Evolutionary conservation across 202 grass and related monocot species (phyloP).

Genomic region (Eragrostis tef): DNA sequence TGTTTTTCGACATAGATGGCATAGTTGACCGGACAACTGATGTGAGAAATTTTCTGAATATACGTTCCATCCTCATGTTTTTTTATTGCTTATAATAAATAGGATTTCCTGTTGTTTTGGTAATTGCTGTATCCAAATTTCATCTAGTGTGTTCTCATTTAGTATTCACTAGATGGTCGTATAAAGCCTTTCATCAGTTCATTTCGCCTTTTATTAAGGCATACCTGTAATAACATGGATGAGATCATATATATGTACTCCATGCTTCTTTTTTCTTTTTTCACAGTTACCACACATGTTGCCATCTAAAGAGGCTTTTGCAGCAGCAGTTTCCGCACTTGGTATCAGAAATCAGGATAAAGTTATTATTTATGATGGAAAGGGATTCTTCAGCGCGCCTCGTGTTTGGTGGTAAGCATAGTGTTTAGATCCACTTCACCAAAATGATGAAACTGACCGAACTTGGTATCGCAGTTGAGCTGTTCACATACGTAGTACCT

Average conservation of each 20-base stretch:
- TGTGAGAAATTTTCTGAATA: slow-evolving; percentile 58
- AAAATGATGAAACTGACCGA: neutral
- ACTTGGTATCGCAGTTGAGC: neutral
- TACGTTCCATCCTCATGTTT: neutral
- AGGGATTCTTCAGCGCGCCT: slow-evolving; percentile 79
- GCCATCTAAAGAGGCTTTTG: slow-evolving; percentile 81
- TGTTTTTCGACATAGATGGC: slow-evolving; percentile 82
- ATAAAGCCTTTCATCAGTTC: neutral
- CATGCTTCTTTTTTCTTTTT: slow-evolving; percentile 37
- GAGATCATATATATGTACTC: slow-evolving; percentile 11
- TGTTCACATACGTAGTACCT: neutral
- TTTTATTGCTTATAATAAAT: slow-evolving; percentile 26
- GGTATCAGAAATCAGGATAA: slow-evolving; percentile 73
- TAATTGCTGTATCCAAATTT: neutral
- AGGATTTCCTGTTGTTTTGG: neutral
- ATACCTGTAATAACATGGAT: neutral
- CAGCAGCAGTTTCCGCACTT: slow-evolving; percentile 70
- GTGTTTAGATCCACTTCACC: neutral
- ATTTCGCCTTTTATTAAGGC: neutral
- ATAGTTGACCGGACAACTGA: slow-evolving; percentile 63
- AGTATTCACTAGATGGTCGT: neutral
- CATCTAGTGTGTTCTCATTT: neutral
- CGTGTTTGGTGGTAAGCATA: slow-evolving; percentile 88
- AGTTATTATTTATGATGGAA: slow-evolving; percentile 89
- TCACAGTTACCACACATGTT: slow-evolving; percentile 93